Base-by-base conservation (phyloP, 2,329 filamentous ascomycete species). In the Fusarium sp. region DNA sequence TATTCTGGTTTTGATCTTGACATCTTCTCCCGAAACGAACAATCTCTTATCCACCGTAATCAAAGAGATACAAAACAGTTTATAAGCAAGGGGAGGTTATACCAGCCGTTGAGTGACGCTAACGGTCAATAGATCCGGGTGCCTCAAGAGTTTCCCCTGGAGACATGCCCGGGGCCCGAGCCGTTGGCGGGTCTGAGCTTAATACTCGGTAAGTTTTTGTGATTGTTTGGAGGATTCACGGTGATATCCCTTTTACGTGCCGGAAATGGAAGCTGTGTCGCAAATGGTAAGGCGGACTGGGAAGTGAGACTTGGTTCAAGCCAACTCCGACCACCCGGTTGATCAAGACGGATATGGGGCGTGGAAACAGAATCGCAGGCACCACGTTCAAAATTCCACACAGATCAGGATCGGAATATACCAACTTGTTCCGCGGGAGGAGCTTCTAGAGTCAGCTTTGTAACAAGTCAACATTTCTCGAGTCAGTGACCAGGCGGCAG, bases 251-350 rank as follows among this genome's bases (percentile, higher is more conserved):
- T 16, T 25, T 12, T 10, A 2, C 16, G 41, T 16, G 21, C 46
- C 46, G 30, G 30, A 50, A 34, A 21, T 28, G 49, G 49, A 37
- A 16, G 23, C 18, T 45, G 8, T 45, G 39, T 58, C 45, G 44
- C 31, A 65, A 64, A 42, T 34, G 62, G 62, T 45, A 58, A 30
- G 58, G 48, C 23, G 18, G 21, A 28, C 49, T 43, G 19, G 31
- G 14, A n/a, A 37, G 58, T 63, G 50, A 63, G 58, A 63, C 50
- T 48, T 37, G 28, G 23, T 52, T 39, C 19, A 48, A 46, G 34
- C 34, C 45, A 65, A 50, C 60, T 43, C 43, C 34, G 42, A 41
- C 25, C 23, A 53, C 28, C 42, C 16, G 41, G 61, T 50, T 25
- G 44, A 39, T 21, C 14, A 31, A 31, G 11, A 45, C 21, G 30